Evolutionary conservation across 495 filamentous ascomycete genomes (phyloP), one percentile per base, ranked within the genome.

Genomic region (Evernia prunastri): DNA sequence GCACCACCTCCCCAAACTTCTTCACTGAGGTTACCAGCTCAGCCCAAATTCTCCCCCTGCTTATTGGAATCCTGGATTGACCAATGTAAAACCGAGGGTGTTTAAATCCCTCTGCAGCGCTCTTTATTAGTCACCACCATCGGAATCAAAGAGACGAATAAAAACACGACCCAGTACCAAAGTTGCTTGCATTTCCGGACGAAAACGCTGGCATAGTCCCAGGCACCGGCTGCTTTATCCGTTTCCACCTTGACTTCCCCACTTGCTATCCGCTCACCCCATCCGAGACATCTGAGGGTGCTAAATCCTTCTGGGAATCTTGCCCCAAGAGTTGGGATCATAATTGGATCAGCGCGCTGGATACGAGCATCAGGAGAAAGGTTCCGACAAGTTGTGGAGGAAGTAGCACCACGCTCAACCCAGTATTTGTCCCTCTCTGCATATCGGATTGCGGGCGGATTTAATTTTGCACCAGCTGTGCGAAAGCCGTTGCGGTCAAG

Each of bases 401-500:
- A 31, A 27, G 31, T 18, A 53, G 49, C 49, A 31, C 31, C 49
- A 63, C 37, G n/a, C n/a, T n/a, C n/a, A 15, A 11, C 18, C 33
- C 15, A 27, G 29, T 43, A n/a, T 42, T 45, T 37, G 29, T 45
- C 27, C 60, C 42, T 23, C 49, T 62, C 31, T 51, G 49, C 60
- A 40, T 42, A 33, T 53, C 47, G 51, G 51, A 2, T 40, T 40
- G 12, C 60, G 54, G 29, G 25, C 49, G 49, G 23, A 37, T n/a
- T 63, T 25, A 43, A 42, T 36, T 40, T n/a, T 63, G 31, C 31
- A 7, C 25, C 37, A 40, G 49, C 39, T 42, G 12, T 43, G 29
- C 35, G 42, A 63, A n/a, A 63, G 37, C 57, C 36, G 40, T 53
- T 63, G 37, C 36, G 53, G 36, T 31, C 12, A 42, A 51, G 39